Evolutionary conservation across 768 basidiomycete species (phyloP).

Genomic region (Kwoniella bestiolae): DNA sequence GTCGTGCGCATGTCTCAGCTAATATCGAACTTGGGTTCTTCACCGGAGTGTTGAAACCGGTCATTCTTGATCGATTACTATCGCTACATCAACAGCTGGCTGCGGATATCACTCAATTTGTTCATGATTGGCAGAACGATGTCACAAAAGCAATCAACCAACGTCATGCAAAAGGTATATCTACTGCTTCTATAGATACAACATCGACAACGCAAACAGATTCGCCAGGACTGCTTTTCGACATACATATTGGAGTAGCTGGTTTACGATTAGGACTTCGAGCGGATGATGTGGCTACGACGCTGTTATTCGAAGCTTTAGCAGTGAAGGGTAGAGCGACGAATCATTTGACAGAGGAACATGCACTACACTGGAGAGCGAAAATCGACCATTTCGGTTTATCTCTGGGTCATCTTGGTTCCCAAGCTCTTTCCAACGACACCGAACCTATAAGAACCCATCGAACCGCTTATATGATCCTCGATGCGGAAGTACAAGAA

Average conservation of each 20-base stretch:
- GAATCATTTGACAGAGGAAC: conserved; percentile 54
- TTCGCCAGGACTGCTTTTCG: conserved; percentile 10
- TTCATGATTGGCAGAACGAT: conserved; percentile 21
- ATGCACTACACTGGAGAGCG: conserved; percentile 68
- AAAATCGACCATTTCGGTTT: conserved; percentile 75
- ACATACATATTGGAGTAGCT: conserved; percentile 34
- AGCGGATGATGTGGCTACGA: conserved; percentile 50
- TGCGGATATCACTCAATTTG: conserved; percentile 35
- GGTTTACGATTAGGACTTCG: conserved; percentile 45
- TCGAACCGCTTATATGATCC: conserved; percentile 78
- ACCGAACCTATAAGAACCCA: conserved; percentile 65
- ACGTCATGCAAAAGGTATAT: conserved; percentile 16
- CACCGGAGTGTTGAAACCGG: conserved; percentile 51
- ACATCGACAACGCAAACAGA: conserved; percentile 5
- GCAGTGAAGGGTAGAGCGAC: conserved; percentile 36
- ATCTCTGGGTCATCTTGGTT: conserved; percentile 71
- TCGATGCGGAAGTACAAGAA: conserved; percentile 67
- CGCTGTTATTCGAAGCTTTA: conserved; percentile 45
- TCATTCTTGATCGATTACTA: conserved; percentile 49
- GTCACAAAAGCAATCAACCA: conserved; percentile 10
- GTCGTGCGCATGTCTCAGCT: conserved; percentile 14
- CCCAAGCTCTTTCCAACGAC: conserved; percentile 55
- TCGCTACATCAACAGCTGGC: conserved; percentile 47
- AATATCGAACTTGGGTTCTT: conserved; percentile 46
- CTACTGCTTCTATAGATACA: conserved; percentile 3